Evolutionary conservation across 768 basidiomycete genomes (phyloP), one percentile per base, ranked within the genome.

Genomic region (Ramaria rubella): DNA sequence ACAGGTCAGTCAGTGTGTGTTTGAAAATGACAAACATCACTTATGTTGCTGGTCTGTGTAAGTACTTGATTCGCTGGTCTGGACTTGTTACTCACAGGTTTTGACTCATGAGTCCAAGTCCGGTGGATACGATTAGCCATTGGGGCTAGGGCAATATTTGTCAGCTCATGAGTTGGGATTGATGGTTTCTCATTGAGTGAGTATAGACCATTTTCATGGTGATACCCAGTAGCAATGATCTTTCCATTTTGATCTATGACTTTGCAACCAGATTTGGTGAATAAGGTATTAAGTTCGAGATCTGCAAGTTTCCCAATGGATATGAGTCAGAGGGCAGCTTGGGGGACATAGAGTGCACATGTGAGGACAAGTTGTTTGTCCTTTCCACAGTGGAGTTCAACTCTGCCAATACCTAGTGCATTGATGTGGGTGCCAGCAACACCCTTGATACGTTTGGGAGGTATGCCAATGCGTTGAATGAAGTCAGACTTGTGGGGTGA

Each of bases 401-500:
- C 64, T 0, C 59, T 59, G 0, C 72, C 68, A 7, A 68, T 61
- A 0, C 66, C 68, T 5, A 60, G 38, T 1, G 68, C 67, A 1
- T 50, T 44, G n/a, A 71, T 65, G 11, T 51, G 57, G 0, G 65
- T 65, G 1, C 68, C 65, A 6, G 68, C 65, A 5, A 71, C 57
- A 2, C 72, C 69, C 17, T 63, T 64, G 2, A 72, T 60, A 1
- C 52, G 29, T 5, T 62, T 45, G 14, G 67, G 55, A 0, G 59
- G 4, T 19, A 70, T 69, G 8, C 68, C 58, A 1, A 4, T 42
- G 2, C 70, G 62, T 0, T 45, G 45, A 7, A 52, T 19, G 60
- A 72, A 71, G 55, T 72, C 68, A 11, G 59, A 31, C 0, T 38
- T 49, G 11, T 64, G 55, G 5, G 59, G 65, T 3, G 67, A 65